Base-by-base conservation (phyloP, 192 early-diverging fungal species). In the Entomortierella beljakovae region DNA sequence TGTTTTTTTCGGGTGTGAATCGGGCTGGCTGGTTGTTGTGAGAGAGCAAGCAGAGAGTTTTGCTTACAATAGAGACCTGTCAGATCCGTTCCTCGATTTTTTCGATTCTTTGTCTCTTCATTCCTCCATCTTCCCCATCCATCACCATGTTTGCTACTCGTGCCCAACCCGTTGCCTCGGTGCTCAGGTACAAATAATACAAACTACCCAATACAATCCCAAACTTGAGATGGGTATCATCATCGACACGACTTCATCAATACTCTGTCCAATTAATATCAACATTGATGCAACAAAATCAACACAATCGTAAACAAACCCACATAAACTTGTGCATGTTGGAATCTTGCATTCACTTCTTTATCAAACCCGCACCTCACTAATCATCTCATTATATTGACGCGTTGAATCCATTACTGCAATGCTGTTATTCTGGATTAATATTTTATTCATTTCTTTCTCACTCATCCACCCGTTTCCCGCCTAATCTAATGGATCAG, bases 111-210 rank as follows among this genome's bases (percentile, higher is more conserved):
- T 33, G 13, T 58, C 70, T 59, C 46, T 63, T 56, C 28, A 62
- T 58, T 71, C 69, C 51, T n/a, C 43, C 28, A 16, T 11, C 15
- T 42, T 40, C 34, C 38, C 52, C 49, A 5, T 29, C 42, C 38
- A n/a, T 46, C 42, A 61, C 34, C 73, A 77, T 77, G 73, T 77
- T 77, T 66, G 70, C 70, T 28, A 66, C 79, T 42, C 79, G 71
- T 74, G 70, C 65, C 48, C 70, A 76, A 51, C 64, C 68, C 66
- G 75, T 54, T 59, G 67, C 62, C 55, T 70, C 67, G 33, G 67
- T 54, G 61, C 67, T 79, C 37, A 79, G 62, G 75, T 79, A 79
- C 46, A 31, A 50, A 34, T 9, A n/a, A 34, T n/a, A 5, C n/a
- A 25, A 61, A 8, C 61, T n/a, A 32, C 13, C 15, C 20, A 23